A percentile compares a stretch with the other conserved stretches of the same genome.
phyloP scores from a whole-genome alignment of 768 basidiomycete genomes.

The Amanita rubescens region DNA sequence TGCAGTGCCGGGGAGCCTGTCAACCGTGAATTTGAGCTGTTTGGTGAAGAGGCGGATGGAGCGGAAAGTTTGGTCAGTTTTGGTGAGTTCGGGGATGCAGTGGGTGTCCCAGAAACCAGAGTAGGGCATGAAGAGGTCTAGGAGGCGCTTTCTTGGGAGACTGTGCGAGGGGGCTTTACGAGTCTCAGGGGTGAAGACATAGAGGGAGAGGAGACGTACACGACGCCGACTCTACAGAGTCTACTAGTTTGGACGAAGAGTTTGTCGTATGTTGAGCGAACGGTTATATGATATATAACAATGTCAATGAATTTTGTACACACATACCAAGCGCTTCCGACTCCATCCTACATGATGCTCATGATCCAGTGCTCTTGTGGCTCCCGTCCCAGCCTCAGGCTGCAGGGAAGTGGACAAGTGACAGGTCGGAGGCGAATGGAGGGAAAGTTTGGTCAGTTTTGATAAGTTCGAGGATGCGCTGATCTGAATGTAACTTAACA shows the following conservation, averaged over 20 bases:
- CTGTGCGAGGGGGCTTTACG: background rate
- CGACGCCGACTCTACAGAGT: constrained; percentile 2
- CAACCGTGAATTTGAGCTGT: background rate
- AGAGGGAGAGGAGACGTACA: background rate
- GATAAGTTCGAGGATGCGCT: too few species aligned
- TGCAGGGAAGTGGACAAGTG: too few species aligned
- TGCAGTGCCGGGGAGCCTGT: constrained; percentile 1
- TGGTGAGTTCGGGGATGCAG: background rate
- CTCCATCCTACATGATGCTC: too few species aligned
- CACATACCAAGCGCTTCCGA: too few species aligned
- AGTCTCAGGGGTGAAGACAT: background rate
- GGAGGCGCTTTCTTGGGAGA: background rate
- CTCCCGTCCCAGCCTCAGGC: too few species aligned
- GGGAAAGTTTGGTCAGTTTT: too few species aligned
- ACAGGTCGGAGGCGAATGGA: too few species aligned
- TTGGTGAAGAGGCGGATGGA: background rate
- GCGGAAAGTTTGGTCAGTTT: background rate
- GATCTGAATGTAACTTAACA: too few species aligned
- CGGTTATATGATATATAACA: too few species aligned
- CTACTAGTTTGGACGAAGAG: background rate
- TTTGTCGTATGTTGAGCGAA: constrained; percentile 3
- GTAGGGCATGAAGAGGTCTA: background rate
- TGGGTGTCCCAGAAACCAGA: background rate
- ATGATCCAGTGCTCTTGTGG: too few species aligned
- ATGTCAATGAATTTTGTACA: too few species aligned